These are phyloP conservation scores for Skeletonema tropicum DNA, from an alignment of 108 stramenopile species.

Conservation along the genomic window DNA sequence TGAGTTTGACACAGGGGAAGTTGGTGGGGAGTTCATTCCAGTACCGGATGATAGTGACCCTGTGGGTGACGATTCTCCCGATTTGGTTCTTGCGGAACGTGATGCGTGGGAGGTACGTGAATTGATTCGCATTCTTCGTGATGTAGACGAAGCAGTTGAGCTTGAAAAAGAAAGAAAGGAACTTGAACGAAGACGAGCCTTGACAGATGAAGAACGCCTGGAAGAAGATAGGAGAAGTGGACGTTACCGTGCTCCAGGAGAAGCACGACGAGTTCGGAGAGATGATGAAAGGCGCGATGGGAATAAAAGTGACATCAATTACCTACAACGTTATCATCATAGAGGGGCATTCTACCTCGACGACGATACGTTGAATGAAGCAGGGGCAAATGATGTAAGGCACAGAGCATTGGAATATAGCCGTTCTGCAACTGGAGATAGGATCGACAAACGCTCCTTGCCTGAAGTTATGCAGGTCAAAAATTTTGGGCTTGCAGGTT, in stretches of 20 bases:
- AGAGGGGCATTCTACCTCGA: slow-evolving; percentile 99
- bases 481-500: slow-evolving; percentile 92
- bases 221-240: slow-evolving; percentile 76
- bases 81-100: slow-evolving; percentile 43
- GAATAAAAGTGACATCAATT: slow-evolving; percentile 37
- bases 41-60: slow-evolving; percentile 58
- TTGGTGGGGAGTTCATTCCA: slow-evolving; percentile 34
- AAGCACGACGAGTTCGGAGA: slow-evolving; percentile 32
- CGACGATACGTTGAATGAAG: slow-evolving; percentile 82
- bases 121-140: slow-evolving; percentile 66
- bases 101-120: slow-evolving; percentile 88
- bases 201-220: slow-evolving; percentile 93
- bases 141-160: slow-evolving; percentile 62
- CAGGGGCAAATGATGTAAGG: slow-evolving; percentile 84
- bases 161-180: slow-evolving; percentile 61
- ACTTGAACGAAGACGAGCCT: slow-evolving; percentile 66
- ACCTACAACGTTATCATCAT: slow-evolving; percentile 95
- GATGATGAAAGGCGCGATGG: slow-evolving; percentile 25
- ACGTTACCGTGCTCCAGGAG: slow-evolving; percentile 61
- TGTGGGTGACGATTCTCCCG: slow-evolving; percentile 44
- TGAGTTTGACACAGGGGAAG: slow-evolving; percentile 52
- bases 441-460: slow-evolving; percentile 81
- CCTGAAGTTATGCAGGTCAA: slow-evolving; percentile 94
- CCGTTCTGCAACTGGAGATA: slow-evolving; percentile 88
- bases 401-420: slow-evolving; percentile 81